A percentile compares a stretch with the other conserved stretches of the same genome.
phyloP scores from a whole-genome alignment of 495 filamentous ascomycete species.

The Recurvomyces mirabilis region DNA sequence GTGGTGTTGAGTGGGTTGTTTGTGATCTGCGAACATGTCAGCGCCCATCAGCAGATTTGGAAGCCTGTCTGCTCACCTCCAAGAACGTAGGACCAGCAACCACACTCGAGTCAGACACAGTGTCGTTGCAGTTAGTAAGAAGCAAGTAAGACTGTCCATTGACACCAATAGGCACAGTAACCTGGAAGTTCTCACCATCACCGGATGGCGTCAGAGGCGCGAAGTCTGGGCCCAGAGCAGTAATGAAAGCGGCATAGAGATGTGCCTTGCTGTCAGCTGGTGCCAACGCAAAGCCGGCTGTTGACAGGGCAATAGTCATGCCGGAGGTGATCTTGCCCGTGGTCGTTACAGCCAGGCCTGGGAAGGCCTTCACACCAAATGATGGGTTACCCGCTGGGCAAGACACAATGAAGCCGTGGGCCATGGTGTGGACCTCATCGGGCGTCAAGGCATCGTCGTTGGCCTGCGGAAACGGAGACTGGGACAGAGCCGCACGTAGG shows the following conservation, averaged over 20 bases:
- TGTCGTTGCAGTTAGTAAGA: slow-evolving; percentile 29
- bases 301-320: slow-evolving; percentile 14
- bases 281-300: slow-evolving; percentile 13
- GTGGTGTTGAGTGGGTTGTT: background rate
- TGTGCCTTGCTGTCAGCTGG: background rate
- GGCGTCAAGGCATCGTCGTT: slow-evolving; percentile 48
- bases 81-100: slow-evolving; percentile 39
- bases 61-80: slow-evolving; percentile 26
- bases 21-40: background rate
- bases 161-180: slow-evolving; percentile 33
- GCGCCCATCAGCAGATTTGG: background rate
- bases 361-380: slow-evolving; percentile 47
- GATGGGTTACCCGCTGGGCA: slow-evolving; percentile 44
- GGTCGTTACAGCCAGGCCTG: slow-evolving; percentile 13
- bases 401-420: slow-evolving; percentile 45
- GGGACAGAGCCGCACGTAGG: slow-evolving; percentile 40
- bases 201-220: slow-evolving; percentile 11
- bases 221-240: slow-evolving; percentile 31
- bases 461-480: slow-evolving; percentile 42
- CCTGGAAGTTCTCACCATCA: slow-evolving; percentile 17
- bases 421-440: slow-evolving; percentile 51
- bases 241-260: slow-evolving; percentile 34
- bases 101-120: slow-evolving; percentile 36
- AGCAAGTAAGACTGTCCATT: slow-evolving; percentile 40
- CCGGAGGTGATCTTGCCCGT: slow-evolving; percentile 14